Conservation (phyloP, 495 filamentous ascomycete species). For the Penicillium longicatenatum region DNA sequence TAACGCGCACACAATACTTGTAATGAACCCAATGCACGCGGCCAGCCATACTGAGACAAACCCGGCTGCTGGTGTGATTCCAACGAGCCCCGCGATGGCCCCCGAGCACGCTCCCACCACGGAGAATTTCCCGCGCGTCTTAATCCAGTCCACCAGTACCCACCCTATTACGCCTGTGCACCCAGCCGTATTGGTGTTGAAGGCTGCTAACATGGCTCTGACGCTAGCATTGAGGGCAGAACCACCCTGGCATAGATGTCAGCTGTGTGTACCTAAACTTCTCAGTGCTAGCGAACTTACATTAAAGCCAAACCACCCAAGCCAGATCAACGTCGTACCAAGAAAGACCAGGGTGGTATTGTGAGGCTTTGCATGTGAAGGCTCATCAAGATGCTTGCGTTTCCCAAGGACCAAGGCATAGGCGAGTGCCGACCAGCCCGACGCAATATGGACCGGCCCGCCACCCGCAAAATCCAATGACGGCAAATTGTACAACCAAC, state of each 20-base stretch:
- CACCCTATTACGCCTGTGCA: conserved; percentile 60
- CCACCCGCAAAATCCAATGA: conserved; percentile 59
- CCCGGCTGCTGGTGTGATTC: conserved; percentile 61
- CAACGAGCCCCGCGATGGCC: conserved; percentile 64
- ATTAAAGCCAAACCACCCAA: conserved; percentile 65
- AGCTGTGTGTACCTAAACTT: not conserved
- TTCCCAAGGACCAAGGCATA: conserved; percentile 60
- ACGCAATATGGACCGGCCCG: conserved; percentile 59
- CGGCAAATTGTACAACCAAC: conserved; percentile 58
- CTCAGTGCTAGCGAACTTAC: conserved; percentile 16
- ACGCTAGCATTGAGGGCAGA: conserved; percentile 58
- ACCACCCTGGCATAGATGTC: conserved; percentile 43
- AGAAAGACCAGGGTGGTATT: conserved; percentile 59
- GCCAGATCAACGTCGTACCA: conserved; percentile 61
- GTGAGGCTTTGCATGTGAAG: conserved; percentile 50
- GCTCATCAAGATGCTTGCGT: conserved; percentile 46
- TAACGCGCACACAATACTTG: conserved; percentile 51
- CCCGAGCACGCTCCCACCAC: conserved; percentile 63
- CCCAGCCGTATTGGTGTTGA: conserved; percentile 65
- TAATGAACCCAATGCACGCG: conserved; percentile 56
- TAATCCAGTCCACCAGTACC: conserved; percentile 59
- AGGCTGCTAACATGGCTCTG: conserved; percentile 57
- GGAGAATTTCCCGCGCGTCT: conserved; percentile 55
- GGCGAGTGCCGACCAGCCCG: conserved; percentile 54
- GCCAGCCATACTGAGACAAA: conserved; percentile 55